phyloP scores from a whole-genome alignment of 2,329 filamentous ascomycete species.

The Xylaria sp. region DNA sequence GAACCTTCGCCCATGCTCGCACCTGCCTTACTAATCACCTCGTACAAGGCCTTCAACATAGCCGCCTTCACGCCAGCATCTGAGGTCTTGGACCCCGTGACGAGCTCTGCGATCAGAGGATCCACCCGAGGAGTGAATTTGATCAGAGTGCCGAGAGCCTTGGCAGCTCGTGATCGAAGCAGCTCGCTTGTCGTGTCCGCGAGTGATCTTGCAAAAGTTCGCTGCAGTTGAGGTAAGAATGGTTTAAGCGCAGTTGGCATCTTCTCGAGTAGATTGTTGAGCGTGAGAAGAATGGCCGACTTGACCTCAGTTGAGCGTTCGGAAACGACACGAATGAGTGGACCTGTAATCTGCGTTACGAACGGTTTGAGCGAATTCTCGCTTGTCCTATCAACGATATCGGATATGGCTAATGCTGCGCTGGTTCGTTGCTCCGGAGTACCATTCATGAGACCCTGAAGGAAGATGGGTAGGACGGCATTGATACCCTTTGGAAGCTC shows the following conservation, averaged over 20 bases:
- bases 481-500: constrained; percentile 95
- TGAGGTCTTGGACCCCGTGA: constrained; percentile 91
- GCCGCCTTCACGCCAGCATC: constrained; percentile 90
- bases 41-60: constrained; percentile 96
- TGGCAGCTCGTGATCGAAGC: constrained; percentile 86
- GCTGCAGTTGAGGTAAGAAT: constrained; percentile 94
- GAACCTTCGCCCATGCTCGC: constrained; percentile 94
- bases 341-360: constrained; percentile 96
- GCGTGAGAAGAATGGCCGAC: constrained; percentile 88
- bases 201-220: constrained; percentile 95
- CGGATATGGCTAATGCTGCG: constrained; percentile 91
- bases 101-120: constrained; percentile 89
- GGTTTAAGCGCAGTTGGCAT: constrained; percentile 95
- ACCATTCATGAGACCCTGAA: constrained; percentile 98
- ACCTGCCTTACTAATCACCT: constrained; percentile 95
- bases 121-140: constrained; percentile 95
- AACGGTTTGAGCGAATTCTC: constrained; percentile 90
- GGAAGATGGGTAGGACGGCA: constrained; percentile 93
- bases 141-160: constrained; percentile 93
- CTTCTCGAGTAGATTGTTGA: constrained; percentile 96
- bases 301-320: constrained; percentile 97
- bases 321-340: constrained; percentile 96
- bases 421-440: constrained; percentile 91
- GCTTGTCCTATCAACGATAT: constrained; percentile 93
- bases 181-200: constrained; percentile 93